These are phyloP conservation scores for Penicillium olsonii DNA, from an alignment of 2,329 filamentous ascomycete genomes.

Conservation along the genomic window DNA sequence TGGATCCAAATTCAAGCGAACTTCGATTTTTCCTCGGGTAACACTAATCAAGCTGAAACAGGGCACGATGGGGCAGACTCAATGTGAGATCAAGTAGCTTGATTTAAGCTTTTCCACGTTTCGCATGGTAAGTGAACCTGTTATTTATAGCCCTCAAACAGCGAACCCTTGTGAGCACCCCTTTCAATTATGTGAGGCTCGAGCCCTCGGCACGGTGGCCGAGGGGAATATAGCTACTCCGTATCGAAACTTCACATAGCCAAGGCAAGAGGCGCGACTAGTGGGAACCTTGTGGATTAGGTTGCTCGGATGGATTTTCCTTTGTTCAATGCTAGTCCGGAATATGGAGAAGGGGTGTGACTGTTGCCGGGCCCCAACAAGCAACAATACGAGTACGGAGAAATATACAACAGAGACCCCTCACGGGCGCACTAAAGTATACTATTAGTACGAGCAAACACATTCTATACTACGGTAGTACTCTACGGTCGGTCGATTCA, in stretches of 20 bases:
- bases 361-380: too few species aligned
- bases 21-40: neutral
- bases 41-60: neutral
- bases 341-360: too few species aligned
- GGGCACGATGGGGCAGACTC: neutral
- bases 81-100: neutral
- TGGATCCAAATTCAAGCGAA: neutral
- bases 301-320: neutral
- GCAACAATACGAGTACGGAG: too few species aligned
- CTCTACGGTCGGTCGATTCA: too few species aligned
- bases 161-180: neutral
- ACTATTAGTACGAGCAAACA: too few species aligned
- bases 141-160: neutral
- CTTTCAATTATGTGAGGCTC: neutral
- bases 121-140: neutral
- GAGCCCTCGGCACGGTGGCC: neutral
- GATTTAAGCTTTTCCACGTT: neutral
- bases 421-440: too few species aligned
- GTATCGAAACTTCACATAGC: neutral
- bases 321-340: neutral
- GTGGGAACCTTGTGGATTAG: neutral
- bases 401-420: too few species aligned
- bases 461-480: too few species aligned
- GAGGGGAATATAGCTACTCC: neutral
- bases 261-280: slow-evolving; percentile 1